phyloP scores from a whole-genome alignment of 2,329 filamentous ascomycete genomes.

The Diaporthe sp. region DNA sequence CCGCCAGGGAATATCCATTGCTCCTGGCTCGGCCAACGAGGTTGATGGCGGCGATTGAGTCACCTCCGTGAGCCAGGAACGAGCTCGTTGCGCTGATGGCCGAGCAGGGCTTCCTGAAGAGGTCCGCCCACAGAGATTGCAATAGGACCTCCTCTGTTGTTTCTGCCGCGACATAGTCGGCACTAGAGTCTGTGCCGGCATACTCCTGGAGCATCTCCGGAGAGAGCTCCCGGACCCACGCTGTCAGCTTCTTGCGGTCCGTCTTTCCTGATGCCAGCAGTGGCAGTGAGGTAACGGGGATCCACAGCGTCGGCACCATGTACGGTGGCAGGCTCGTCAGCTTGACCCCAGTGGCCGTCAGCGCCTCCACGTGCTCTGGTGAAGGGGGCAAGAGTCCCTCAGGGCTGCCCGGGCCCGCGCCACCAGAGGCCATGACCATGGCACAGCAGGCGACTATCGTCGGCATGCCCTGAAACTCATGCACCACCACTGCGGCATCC shows the following conservation, averaged over 20 bases:
- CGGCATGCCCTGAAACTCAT: background rate
- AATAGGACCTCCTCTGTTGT: background rate
- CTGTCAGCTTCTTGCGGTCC: slow-evolving; percentile 40
- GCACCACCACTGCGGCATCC: background rate
- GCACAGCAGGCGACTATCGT: too few relatives aligned
- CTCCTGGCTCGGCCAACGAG: background rate
- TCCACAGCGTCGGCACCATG: slow-evolving; percentile 42
- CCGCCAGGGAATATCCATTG: background rate
- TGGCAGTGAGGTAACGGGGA: slow-evolving; percentile 40
- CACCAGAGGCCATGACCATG: too few relatives aligned
- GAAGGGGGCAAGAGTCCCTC: background rate
- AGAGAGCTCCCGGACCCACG: slow-evolving; percentile 34
- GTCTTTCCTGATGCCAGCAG: slow-evolving; percentile 41
- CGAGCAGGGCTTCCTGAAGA: background rate
- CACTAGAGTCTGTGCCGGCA: too few relatives aligned
- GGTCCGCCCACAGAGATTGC: background rate
- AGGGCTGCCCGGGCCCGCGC: background rate
- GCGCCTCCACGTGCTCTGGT: background rate
- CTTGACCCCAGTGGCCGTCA: background rate
- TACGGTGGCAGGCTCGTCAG: slow-evolving; percentile 36
- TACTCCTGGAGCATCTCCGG: slow-evolving; percentile 25
- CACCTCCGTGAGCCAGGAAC: background rate
- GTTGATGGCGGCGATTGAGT: slow-evolving; percentile 7
- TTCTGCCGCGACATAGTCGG: too few relatives aligned
- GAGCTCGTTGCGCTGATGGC: background rate